phyloP scores from a whole-genome alignment of 345 rosid species.

The Syzygium oleosum region DNA sequence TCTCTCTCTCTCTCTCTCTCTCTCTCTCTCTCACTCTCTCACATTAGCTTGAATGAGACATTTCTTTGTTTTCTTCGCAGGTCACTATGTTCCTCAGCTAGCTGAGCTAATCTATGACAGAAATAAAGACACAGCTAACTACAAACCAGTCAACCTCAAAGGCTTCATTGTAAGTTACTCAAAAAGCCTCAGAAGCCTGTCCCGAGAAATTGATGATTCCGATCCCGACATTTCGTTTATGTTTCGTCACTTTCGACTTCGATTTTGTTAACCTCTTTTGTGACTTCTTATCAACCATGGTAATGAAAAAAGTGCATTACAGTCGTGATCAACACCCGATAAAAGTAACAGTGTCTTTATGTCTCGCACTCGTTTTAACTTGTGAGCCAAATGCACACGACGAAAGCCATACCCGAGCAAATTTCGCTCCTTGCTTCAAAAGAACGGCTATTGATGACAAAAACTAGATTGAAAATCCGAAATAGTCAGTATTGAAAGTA shows the following conservation, averaged over 20 bases:
- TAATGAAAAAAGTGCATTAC: not conserved
- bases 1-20: not conserved
- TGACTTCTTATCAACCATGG: not conserved
- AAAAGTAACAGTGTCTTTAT: not conserved
- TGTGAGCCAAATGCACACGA: not conserved
- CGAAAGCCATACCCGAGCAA: too few species aligned
- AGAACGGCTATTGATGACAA: not conserved
- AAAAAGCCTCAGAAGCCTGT: not conserved
- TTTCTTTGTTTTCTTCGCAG: slow-evolving; percentile 14
- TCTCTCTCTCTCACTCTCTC: not conserved
- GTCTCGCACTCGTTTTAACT: not conserved
- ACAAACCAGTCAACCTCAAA: slow-evolving; percentile 21
- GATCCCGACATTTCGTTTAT: not conserved
- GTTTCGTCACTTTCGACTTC: not conserved
- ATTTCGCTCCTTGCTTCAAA: not conserved
- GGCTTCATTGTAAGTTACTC: slow-evolving; percentile 18
- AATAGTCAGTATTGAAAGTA: not conserved
- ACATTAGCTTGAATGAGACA: not conserved
- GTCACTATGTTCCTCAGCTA: slow-evolving; percentile 58
- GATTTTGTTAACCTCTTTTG: not conserved
- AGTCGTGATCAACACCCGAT: not conserved
- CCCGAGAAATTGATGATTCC: not conserved
- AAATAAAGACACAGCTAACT: slow-evolving; percentile 26
- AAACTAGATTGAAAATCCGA: not conserved
- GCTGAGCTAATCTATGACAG: slow-evolving; percentile 48